A percentile compares a stretch with the other conserved stretches of the same genome.
phyloP scores from a whole-genome alignment of 352 stramenopile species.

The Pythium apleroticum region DNA sequence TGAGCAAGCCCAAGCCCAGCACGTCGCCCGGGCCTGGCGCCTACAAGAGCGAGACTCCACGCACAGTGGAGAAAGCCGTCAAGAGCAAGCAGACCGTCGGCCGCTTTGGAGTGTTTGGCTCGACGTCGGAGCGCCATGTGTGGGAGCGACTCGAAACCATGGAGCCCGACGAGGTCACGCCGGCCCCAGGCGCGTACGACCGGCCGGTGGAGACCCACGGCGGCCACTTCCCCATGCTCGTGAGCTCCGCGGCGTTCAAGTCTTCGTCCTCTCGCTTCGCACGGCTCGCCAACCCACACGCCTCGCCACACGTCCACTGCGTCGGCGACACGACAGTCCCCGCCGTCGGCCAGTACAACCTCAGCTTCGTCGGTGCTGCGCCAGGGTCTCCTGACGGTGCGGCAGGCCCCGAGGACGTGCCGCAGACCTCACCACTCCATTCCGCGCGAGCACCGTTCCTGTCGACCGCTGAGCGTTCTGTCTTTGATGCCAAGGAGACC shows the following conservation, averaged over 20 bases:
- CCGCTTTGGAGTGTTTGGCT: constrained; percentile 72
- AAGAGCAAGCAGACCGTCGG: constrained; percentile 51
- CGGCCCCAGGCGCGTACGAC: constrained; percentile 61
- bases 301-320: constrained; percentile 51
- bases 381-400: neutral
- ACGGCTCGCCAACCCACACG: constrained; percentile 38
- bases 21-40: constrained; percentile 45
- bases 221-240: constrained; percentile 36
- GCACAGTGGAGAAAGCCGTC: constrained; percentile 54
- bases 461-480: constrained; percentile 20
- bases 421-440: constrained; percentile 7
- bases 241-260: constrained; percentile 59
- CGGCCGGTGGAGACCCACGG: constrained; percentile 27
- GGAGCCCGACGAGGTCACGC: constrained; percentile 47
- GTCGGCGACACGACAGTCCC: constrained; percentile 43
- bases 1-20: constrained; percentile 40
- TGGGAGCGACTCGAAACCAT: constrained; percentile 58
- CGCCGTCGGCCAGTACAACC: constrained; percentile 44
- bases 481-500: constrained; percentile 29
- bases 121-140: constrained; percentile 67
- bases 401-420: neutral
- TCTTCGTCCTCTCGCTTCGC: constrained; percentile 54
- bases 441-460: constrained; percentile 28
- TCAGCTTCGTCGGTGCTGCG: neutral
- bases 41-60: constrained; percentile 64